Evolutionary conservation across 352 stramenopile genomes (phyloP).

Genomic region (Pythium inflatum): DNA sequence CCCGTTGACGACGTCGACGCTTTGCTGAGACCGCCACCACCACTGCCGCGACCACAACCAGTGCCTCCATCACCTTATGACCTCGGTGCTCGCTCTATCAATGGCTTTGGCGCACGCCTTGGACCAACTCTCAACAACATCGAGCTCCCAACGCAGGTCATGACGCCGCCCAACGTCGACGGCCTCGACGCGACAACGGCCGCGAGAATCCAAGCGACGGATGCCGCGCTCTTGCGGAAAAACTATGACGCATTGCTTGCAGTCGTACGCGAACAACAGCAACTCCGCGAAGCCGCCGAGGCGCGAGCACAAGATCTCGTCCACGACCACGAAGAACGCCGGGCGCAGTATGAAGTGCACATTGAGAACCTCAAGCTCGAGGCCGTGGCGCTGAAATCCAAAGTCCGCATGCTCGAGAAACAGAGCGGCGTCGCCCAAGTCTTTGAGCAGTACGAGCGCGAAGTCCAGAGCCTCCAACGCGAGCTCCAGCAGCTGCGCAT

Average conservation of each 20-base stretch:
- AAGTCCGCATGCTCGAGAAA: slow-evolving; percentile 66
- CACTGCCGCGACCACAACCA: slow-evolving; percentile 13
- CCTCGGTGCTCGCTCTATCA: slow-evolving; percentile 15
- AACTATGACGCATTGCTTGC: slow-evolving; percentile 83
- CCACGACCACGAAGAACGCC: slow-evolving; percentile 58
- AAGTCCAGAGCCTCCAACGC: slow-evolving; percentile 52
- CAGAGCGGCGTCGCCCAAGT: slow-evolving; percentile 49
- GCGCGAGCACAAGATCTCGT: slow-evolving; percentile 41
- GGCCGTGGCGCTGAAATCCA: slow-evolving; percentile 62
- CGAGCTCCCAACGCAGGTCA: slow-evolving; percentile 35
- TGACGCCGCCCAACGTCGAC: slow-evolving; percentile 51
- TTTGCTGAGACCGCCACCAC: slow-evolving; percentile 7
- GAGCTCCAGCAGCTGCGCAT: slow-evolving; percentile 64
- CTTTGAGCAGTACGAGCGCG: slow-evolving; percentile 79
- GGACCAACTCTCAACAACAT: slow-evolving; percentile 23
- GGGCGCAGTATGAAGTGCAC: slow-evolving; percentile 63
- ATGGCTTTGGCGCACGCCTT: not conserved
- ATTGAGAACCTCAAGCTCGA: slow-evolving; percentile 81
- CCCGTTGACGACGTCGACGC: slow-evolving; percentile 1
- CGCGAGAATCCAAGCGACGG: slow-evolving; percentile 54
- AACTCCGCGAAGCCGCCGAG: slow-evolving; percentile 60
- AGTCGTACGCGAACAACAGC: slow-evolving; percentile 75
- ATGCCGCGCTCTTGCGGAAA: slow-evolving; percentile 66
- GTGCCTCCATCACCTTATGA: not conserved
- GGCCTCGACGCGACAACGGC: slow-evolving; percentile 60